Evolutionary conservation across 169 alveolate species (phyloP), one percentile per base, ranked within the genome.

Genomic region (Cryptosporidium ubiquitum): DNA sequence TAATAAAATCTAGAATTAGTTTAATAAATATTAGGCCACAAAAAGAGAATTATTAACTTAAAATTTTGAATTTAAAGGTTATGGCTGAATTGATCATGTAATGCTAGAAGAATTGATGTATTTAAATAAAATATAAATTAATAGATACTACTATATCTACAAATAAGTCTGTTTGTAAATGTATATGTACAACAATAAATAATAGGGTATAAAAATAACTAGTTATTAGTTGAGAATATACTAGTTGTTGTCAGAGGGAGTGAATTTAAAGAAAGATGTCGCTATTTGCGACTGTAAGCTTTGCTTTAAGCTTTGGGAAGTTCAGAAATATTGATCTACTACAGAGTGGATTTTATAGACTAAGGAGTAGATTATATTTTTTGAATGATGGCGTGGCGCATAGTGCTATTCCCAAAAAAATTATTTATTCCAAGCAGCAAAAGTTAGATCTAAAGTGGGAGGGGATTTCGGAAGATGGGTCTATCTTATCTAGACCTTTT

Each of bases 271-370:
- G 23, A 55, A 64, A 33, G 4, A 79, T 79, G 89, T 58, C 73
- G 51, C 37, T 79, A 79, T 64, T 35, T 79, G 75, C 89, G 31
- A 79, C 68, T 5, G 68, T 79, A 2, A 66, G 69, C 39, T 58
- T 79, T 61, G 89, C 75, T 18, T 23, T 79, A 79, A 60, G 68
- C 42, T 66, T 79, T 42, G 39, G 79, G 42, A 79, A 79, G 52
- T 79, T 79, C 44, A 58, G 89, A 40, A 79, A 79, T 61, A 79
- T 79, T 16, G 89, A 79, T 58, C 23, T 79, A 61, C 47, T 79
- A 29, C 89, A 79, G 31, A 79, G 75, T 79, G 89, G 89, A 14
- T 79, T 44, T 61, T 79, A 79, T 60, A 79, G 89, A 58, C n/a
- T 79, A 23, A 79, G 61, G 33, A 58, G 89, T 61, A 58, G 89